Evolutionary conservation across 768 basidiomycete species (phyloP).

Genomic region (Melanogaster broomeanus): DNA sequence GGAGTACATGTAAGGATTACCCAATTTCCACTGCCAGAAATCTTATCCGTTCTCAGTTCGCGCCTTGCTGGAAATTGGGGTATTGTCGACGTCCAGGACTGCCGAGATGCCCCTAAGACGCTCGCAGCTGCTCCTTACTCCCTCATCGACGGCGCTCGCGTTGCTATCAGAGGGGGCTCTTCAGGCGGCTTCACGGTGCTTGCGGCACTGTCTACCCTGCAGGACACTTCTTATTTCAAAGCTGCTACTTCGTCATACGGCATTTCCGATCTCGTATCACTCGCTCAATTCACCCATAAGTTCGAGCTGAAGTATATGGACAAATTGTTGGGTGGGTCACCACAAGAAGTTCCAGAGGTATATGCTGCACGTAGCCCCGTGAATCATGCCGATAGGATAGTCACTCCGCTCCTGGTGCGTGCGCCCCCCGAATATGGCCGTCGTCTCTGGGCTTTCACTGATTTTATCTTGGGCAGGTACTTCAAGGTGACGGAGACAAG

Average conservation of each 20-base stretch:
- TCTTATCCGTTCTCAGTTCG: conserved; percentile 32
- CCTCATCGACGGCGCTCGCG: conserved; percentile 63
- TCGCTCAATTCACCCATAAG: conserved; percentile 71
- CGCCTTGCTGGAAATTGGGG: conserved; percentile 71
- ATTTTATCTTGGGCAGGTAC: conserved; percentile 43
- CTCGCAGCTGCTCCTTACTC: conserved; percentile 48
- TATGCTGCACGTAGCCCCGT: conserved; percentile 65
- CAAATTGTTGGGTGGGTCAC: conserved; percentile 64
- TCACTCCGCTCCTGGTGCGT: conserved; percentile 61
- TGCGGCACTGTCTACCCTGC: conserved; percentile 42
- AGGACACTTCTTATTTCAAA: conserved; percentile 48
- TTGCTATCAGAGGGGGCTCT: conserved; percentile 70
- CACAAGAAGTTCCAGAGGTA: conserved; percentile 52
- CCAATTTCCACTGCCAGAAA: not conserved
- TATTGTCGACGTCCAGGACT: conserved; percentile 69
- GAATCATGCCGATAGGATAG: conserved; percentile 61
- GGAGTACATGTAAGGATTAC: conserved; percentile 48
- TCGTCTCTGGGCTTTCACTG: not conserved
- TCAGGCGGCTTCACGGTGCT: conserved; percentile 76
- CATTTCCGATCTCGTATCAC: conserved; percentile 58
- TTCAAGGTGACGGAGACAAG: conserved; percentile 66
- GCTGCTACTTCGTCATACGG: conserved; percentile 70
- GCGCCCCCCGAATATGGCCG: too few relatives aligned
- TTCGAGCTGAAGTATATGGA: conserved; percentile 62
- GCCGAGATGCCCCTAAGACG: conserved; percentile 50